Percentiles rank a stretch among this genome's conserved stretches.
phyloP scores from a whole-genome alignment of 2,329 filamentous ascomycete genomes.

The Ascochyta rabiei region DNA sequence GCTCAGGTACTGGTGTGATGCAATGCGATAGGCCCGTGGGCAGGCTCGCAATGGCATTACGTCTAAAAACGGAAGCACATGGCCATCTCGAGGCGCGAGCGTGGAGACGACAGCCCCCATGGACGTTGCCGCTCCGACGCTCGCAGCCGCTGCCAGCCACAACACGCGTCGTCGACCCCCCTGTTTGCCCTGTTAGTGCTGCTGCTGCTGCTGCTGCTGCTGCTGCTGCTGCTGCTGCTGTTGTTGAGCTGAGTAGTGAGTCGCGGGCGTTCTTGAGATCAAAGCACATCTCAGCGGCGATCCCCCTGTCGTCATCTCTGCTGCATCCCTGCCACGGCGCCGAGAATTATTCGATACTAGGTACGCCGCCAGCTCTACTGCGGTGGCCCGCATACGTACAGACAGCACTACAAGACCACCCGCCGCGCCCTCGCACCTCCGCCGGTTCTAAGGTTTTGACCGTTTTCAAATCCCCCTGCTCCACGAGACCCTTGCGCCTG shows the following conservation, averaged over 20 bases:
- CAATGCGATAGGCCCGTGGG: slow-evolving; percentile 26
- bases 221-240: too few species aligned
- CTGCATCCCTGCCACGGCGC: slow-evolving; percentile 15
- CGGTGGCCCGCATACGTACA: slow-evolving; percentile 8
- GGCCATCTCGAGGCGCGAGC: slow-evolving; percentile 12
- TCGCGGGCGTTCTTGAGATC: slow-evolving; percentile 2
- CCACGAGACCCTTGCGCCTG: slow-evolving; percentile 18
- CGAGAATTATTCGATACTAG: slow-evolving; percentile 10
- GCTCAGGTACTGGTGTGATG: slow-evolving; percentile 18
- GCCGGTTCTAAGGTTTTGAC: slow-evolving; percentile 3
- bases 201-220: neutral
- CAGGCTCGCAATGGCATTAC: slow-evolving; percentile 21
- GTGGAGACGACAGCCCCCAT: slow-evolving; percentile 8
- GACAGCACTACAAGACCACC: slow-evolving; percentile 9
- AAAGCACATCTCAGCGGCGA: slow-evolving; percentile 11
- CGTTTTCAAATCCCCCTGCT: slow-evolving; percentile 8
- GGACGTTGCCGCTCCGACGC: slow-evolving; percentile 11
- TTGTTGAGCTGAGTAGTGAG: neutral
- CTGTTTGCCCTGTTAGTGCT: neutral
- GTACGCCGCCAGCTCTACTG: slow-evolving; percentile 6
- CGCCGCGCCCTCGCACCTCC: slow-evolving; percentile 7
- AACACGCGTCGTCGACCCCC: slow-evolving; percentile 8
- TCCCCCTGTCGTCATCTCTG: slow-evolving; percentile 17
- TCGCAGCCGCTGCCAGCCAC: slow-evolving; percentile 17
- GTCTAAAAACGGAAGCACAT: slow-evolving; percentile 22